These are phyloP conservation scores for Emergomyces pasteurianus DNA, from an alignment of 2,329 filamentous ascomycete genomes.

Conservation along the genomic window DNA sequence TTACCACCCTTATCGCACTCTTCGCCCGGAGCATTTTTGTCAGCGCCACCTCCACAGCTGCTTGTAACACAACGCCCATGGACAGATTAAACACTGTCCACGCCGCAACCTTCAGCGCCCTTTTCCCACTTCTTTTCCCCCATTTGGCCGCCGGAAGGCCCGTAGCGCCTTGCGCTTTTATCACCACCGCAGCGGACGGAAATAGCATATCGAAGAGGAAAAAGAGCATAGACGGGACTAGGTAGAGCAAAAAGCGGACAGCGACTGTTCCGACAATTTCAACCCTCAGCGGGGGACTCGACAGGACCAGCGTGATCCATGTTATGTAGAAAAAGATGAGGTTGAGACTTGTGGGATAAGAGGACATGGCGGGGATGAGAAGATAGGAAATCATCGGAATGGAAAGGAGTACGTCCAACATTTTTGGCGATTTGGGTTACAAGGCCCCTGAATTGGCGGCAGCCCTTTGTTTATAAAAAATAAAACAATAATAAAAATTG, in stretches of 20 bases:
- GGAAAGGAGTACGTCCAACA: constrained; percentile 56
- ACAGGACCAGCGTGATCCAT: constrained; percentile 72
- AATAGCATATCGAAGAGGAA: constrained; percentile 59
- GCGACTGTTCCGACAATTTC: constrained; percentile 60
- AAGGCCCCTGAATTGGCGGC: too few species aligned
- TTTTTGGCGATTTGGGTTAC: constrained; percentile 3
- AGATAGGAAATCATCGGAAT: constrained; percentile 61
- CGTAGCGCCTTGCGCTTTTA: constrained; percentile 54
- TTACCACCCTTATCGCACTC: constrained; percentile 47
- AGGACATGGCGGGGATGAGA: constrained; percentile 48
- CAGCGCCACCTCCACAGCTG: constrained; percentile 41
- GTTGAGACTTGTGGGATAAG: constrained; percentile 70
- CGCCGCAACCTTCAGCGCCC: constrained; percentile 38
- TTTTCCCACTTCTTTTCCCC: constrained; percentile 26
- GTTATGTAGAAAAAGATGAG: constrained; percentile 83
- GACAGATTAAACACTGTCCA: constrained; percentile 46
- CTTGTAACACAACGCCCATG: constrained; percentile 43
- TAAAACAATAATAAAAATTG: neutral
- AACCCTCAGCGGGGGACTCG: constrained; percentile 61
- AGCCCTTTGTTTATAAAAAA: neutral
- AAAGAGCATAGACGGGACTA: constrained; percentile 60
- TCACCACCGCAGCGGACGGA: constrained; percentile 53
- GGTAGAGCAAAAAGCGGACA: constrained; percentile 57
- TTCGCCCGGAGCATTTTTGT: constrained; percentile 42
- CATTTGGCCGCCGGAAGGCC: constrained; percentile 36